Base-by-base conservation (phyloP, 2,329 filamentous ascomycete species). In the Ceratocystis ficicola region DNA sequence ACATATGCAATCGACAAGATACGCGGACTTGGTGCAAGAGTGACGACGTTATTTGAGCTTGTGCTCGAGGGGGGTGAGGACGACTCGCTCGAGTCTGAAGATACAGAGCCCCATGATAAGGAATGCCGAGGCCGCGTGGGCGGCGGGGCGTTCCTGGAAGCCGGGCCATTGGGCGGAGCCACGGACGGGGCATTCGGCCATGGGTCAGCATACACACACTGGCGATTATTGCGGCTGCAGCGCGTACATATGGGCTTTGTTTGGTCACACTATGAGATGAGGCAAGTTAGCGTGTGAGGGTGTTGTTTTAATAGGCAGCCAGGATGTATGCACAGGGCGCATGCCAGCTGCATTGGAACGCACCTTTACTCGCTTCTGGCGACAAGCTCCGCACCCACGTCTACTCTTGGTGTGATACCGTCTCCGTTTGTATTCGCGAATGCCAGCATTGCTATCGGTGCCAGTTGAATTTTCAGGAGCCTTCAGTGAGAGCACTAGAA, bases 351-450 rank as follows among this genome's bases (percentile, higher is more conserved):
- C 50, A 60, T n/a, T 62, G 8, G 59, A 44, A 66, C 67, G 41
- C 50, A 71, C 71, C 69, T 71, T 72, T 62, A 71, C 69, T 48
- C 70, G 67, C 41, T 69, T 72, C 8, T 69, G 63, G 22, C 71
- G 71, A 64, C 71, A 71, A 0, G 62, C 65, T 1, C 66, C 20
- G 61, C 71, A 72, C 2, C 71, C 70, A 7, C 66, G 50, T 4
- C 66, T 50, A 50, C 59, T 65, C 30, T 68, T 68, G 36, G 66
- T 68, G 30, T 68, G 66, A 20, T 68, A 68, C 8, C 66, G 46
- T 17, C 66, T 64, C 8, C 66, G 59, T 44, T 68, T 68, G 52
- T 68, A 68, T 46, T 68, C 66, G 3, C 66, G 66, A 32, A 68
- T 52, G 3, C 66, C 64, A 15, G 66, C 41, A 3, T 44, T 44